Evolutionary conservation across 2,329 filamentous ascomycete genomes (phyloP), one percentile per base, ranked within the genome.

Genomic region (Celoporthe dispersa): DNA sequence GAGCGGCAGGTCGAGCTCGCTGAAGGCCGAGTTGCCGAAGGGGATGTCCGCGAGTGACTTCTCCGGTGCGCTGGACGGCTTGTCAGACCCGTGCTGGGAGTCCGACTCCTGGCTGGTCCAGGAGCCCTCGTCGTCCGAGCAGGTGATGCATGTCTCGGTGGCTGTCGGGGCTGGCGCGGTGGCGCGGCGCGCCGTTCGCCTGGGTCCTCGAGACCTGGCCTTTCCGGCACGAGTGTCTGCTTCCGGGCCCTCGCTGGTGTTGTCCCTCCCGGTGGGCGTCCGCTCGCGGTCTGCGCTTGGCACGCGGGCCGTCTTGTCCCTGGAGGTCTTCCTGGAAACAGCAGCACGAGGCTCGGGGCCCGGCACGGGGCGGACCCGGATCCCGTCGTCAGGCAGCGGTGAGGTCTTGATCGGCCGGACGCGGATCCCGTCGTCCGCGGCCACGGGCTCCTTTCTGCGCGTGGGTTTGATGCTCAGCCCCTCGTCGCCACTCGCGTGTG

Each of bases 1-100:
- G 0, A 85, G 75, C 0, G 88, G 84, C 1, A 91, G 77, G 67
- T 90, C 88, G 8, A 91, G 81, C 74, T 88, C 88, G 73, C 87
- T 91, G 73, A 91, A 91, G n/a, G 89, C 89, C 25, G 89, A 91
- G 72, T 87, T 87, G 7, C 89, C 89, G 76, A 90, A 86, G 0
- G 88, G 88, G 64, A 91, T 87, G 51, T 90, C 88, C 22, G 87
- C 87, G 44, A 90, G 76, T 2, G 86, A 86, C 73, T 88, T 88
- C 44, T 82, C 83, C 4, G 84, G 77, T 9, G 80, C 74, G 53
- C 79, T 84, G 2, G 83, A 82, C 9, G 80, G 80, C n/a, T 78
- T 76, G 8, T 81, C 77, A 2, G 81, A 84, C 1, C 53, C 71
- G 14, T 71, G 68, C 25, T 67, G 71, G 14, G 71, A 72, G 25